These are phyloP conservation scores for Mortierella sp. DNA, from an alignment of 371 early-diverging fungal species.

Conservation along the genomic window DNA sequence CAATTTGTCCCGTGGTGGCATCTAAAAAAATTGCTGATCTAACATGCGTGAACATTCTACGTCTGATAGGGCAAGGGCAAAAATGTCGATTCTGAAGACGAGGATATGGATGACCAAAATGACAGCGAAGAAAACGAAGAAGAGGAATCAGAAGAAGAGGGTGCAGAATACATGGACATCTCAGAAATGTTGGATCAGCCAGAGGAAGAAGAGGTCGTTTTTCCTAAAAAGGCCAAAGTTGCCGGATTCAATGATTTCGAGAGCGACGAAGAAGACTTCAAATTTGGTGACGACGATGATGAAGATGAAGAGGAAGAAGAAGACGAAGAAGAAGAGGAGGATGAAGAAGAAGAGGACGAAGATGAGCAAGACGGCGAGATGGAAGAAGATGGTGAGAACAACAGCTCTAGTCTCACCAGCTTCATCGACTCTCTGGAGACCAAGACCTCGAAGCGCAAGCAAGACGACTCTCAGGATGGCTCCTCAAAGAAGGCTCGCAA, in stretches of 20 bases:
- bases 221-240: slow-evolving; percentile 56
- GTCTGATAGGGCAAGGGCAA: slow-evolving; percentile 37
- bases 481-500: slow-evolving; percentile 62
- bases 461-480: slow-evolving; percentile 57
- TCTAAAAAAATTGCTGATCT: not conserved
- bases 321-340: slow-evolving; percentile 43
- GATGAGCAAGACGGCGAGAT: slow-evolving; percentile 42
- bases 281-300: slow-evolving; percentile 54
- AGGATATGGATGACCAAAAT: slow-evolving; percentile 41
- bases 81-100: slow-evolving; percentile 37
- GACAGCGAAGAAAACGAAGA: slow-evolving; percentile 49
- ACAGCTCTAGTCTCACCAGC: slow-evolving; percentile 51
- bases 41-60: too few relatives aligned
- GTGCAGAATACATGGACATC: slow-evolving; percentile 70
- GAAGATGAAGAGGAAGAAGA: slow-evolving; percentile 51
- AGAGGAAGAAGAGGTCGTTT: slow-evolving; percentile 53
- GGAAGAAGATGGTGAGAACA: slow-evolving; percentile 58
- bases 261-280: slow-evolving; percentile 58
- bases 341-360: slow-evolving; percentile 50
- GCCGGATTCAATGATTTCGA: slow-evolving; percentile 52
- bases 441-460: slow-evolving; percentile 56
- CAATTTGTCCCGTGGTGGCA: not conserved
- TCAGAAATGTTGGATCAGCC: slow-evolving; percentile 69
- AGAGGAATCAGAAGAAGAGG: slow-evolving; percentile 64
- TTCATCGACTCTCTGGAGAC: slow-evolving; percentile 68